Conservation (phyloP, 1,139 yeast genomes). For the Sporopachydermia cereana region DNA sequence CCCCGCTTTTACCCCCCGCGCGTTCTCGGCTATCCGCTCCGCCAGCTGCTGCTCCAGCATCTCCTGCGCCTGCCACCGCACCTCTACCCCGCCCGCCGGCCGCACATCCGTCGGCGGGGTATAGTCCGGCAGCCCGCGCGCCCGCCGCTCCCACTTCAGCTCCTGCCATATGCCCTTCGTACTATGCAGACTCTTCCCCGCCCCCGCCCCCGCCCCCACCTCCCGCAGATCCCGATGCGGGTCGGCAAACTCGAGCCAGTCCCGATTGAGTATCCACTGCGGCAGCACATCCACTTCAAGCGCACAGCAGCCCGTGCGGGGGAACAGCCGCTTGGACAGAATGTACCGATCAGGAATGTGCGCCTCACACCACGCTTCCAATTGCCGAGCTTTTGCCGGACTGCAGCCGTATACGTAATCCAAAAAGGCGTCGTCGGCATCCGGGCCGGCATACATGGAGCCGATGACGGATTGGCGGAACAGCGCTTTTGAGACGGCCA, state of each 20-base stretch:
- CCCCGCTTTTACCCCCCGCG: not conserved
- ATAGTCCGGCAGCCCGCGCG: constrained; percentile 27
- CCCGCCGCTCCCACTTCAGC: constrained; percentile 41
- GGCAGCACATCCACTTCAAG: constrained; percentile 64
- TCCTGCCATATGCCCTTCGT: constrained; percentile 53
- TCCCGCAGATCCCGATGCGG: constrained; percentile 42
- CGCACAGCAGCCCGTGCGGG: constrained; percentile 47
- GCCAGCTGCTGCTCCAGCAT: constrained; percentile 25
- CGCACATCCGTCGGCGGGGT: constrained; percentile 13
- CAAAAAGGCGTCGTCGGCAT: not conserved
- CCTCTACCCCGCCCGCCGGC: not conserved
- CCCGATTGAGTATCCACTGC: constrained; percentile 44
- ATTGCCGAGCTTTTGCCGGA: not conserved
- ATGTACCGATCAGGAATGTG: not conserved
- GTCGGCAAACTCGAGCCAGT: constrained; percentile 31
- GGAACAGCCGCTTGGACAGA: constrained; percentile 17
- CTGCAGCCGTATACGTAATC: constrained; percentile 1
- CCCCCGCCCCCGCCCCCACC: constrained; percentile 27
- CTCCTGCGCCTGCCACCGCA: constrained; percentile 31
- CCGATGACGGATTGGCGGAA: constrained; percentile 5
- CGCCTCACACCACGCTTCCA: constrained; percentile 1
- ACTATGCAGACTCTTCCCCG: constrained; percentile 32
- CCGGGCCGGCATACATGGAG: not conserved
- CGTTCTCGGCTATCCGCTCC: not conserved
- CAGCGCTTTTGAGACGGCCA: constrained; percentile 26